Percentiles rank a stretch among this genome's conserved stretches.
Conservation (phyloP, 148 eudicot species). For the Vaccinium corymbosum region DNA sequence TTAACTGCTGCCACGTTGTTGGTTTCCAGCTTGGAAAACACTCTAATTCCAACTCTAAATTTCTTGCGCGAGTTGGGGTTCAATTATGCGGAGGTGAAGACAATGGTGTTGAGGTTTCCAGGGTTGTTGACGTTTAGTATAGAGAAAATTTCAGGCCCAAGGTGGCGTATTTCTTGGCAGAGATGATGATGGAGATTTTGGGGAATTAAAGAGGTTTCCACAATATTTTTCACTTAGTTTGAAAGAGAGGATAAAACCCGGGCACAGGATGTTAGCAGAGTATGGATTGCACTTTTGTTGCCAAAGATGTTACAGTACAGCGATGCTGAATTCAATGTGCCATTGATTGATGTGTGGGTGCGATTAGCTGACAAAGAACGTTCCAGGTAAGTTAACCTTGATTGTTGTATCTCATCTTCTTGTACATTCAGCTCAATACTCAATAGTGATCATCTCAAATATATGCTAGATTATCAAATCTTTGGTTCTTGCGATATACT, state of each 20-base stretch:
- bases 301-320: constrained; percentile 73
- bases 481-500: constrained; percentile 9
- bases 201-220: constrained; percentile 73
- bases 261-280: constrained; percentile 52
- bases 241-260: constrained; percentile 67
- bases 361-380: constrained; percentile 19
- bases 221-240: constrained; percentile 87
- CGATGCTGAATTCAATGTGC: constrained; percentile 67
- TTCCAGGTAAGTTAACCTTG: constrained; percentile 21
- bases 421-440: constrained; percentile 1
- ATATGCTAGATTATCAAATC: constrained; percentile 7
- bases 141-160: constrained; percentile 63
- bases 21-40: constrained; percentile 5
- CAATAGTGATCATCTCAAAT: not conserved
- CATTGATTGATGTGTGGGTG: constrained; percentile 50
- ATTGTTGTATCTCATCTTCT: constrained; percentile 1
- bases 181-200: constrained; percentile 68
- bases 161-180: constrained; percentile 59
- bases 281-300: constrained; percentile 53
- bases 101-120: constrained; percentile 74
- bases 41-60: not conserved
- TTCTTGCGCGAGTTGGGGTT: constrained; percentile 17
- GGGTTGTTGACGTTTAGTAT: constrained; percentile 65
- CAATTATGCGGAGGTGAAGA: constrained; percentile 39
- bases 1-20: constrained; percentile 23